Evolutionary conservation across 352 stramenopile species (phyloP).

Genomic region (Pythium plurisporium): DNA sequence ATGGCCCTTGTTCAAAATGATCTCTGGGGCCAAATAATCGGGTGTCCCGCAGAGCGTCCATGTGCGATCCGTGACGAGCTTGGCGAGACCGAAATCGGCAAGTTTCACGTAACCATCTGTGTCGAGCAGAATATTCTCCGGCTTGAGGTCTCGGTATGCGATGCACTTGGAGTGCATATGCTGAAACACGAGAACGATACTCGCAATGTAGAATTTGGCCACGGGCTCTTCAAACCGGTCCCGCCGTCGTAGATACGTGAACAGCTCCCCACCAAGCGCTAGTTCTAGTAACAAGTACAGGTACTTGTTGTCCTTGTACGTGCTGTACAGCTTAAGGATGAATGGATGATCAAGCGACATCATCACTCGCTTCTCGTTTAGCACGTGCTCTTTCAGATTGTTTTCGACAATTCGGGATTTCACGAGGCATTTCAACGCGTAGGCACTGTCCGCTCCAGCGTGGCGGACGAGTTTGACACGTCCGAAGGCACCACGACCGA

Average conservation of each 20-base stretch:
- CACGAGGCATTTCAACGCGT: constrained; percentile 91
- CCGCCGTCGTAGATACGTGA: constrained; percentile 82
- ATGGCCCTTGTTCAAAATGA: constrained; percentile 90
- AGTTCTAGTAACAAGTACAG: constrained; percentile 93
- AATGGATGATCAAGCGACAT: constrained; percentile 86
- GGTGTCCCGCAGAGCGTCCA: constrained; percentile 92
- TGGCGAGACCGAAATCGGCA: constrained; percentile 89
- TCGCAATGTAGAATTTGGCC: constrained; percentile 85
- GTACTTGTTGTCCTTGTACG: constrained; percentile 88
- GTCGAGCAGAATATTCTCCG: constrained; percentile 76
- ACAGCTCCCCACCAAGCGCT: constrained; percentile 89
- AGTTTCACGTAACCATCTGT: constrained; percentile 72
- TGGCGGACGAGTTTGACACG: constrained; percentile 87
- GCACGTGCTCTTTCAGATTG: constrained; percentile 88
- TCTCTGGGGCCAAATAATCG: constrained; percentile 91
- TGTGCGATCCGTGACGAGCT: constrained; percentile 80
- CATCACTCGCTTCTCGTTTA: constrained; percentile 91
- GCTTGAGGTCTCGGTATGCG: constrained; percentile 85
- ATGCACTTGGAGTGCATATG: constrained; percentile 90
- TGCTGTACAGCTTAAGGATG: constrained; percentile 88
- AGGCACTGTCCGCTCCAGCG: constrained; percentile 55
- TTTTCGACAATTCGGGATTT: constrained; percentile 90
- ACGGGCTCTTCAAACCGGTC: constrained; percentile 74
- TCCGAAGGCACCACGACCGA: constrained; percentile 85
- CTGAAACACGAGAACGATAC: constrained; percentile 88